phyloP scores from a whole-genome alignment of 495 filamentous ascomycete genomes.

The Jackrogersella multiformis region DNA sequence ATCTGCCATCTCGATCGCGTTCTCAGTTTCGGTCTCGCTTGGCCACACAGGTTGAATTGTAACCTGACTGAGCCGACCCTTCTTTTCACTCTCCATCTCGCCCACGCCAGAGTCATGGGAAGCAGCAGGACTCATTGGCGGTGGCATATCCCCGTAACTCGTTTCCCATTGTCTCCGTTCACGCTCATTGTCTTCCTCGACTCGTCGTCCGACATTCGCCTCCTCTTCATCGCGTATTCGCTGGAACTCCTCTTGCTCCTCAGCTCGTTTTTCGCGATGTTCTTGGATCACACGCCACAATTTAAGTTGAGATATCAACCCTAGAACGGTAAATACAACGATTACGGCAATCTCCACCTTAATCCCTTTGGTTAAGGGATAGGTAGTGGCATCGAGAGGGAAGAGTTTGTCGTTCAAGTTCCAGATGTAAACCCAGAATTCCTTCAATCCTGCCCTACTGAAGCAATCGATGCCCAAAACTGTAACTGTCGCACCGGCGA shows the following conservation, averaged over 20 bases:
- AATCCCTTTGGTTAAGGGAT: slow-evolving; percentile 88
- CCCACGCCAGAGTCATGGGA: slow-evolving; percentile 63
- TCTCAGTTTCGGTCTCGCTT: slow-evolving; percentile 40
- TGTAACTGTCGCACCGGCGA: slow-evolving; percentile 79
- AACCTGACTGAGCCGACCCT: slow-evolving; percentile 44
- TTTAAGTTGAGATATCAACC: slow-evolving; percentile 83
- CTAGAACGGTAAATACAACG: slow-evolving; percentile 75
- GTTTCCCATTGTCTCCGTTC: slow-evolving; percentile 85
- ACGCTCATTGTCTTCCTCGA: slow-evolving; percentile 72
- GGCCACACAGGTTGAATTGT: slow-evolving; percentile 35
- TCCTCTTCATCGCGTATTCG: slow-evolving; percentile 74
- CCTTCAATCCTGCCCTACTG: slow-evolving; percentile 85
- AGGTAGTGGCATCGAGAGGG: slow-evolving; percentile 76
- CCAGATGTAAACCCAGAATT: slow-evolving; percentile 98
- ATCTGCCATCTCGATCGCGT: slow-evolving; percentile 49
- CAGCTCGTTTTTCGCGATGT: slow-evolving; percentile 69
- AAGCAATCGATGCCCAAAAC: slow-evolving; percentile 92
- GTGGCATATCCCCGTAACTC: slow-evolving; percentile 69
- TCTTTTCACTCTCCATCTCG: slow-evolving; percentile 62
- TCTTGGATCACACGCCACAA: slow-evolving; percentile 89
- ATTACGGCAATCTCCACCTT: slow-evolving; percentile 84
- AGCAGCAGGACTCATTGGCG: slow-evolving; percentile 29
- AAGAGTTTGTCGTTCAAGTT: slow-evolving; percentile 81
- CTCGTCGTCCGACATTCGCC: slow-evolving; percentile 68
- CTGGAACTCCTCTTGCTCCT: slow-evolving; percentile 63